Base-by-base conservation (phyloP, 106 monocot species). In the Dendrobium catenatum region DNA sequence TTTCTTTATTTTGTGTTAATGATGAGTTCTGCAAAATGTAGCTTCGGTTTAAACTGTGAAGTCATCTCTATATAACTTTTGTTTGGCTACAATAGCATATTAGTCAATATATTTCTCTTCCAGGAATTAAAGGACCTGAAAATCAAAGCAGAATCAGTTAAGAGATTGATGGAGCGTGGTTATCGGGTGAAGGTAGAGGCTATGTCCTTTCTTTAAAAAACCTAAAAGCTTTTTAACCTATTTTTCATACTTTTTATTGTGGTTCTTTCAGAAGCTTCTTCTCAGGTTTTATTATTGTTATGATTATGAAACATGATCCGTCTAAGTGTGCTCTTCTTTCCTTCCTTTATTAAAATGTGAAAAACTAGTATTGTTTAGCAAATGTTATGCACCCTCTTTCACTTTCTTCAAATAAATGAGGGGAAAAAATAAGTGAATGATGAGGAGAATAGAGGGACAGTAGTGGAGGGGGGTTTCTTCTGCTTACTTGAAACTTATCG, bases 111-210 rank as follows among this genome's bases (percentile, higher is more conserved):
- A 70, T 79, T 17, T 77, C 79, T 80, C 83, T 22, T 67, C n/a
- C 83, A 96, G 96, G 94, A 92, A 81, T 59, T 83, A 79, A 96
- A 92, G 84, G 96, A 96, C 68, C 83, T 96, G 27, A 87, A 92
- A 89, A 89, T 89, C 55, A 96, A 96, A 90, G 94, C 96, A 79
- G 94, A 96, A 15, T 77, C 83, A 66, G 85, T 94, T 72, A 89
- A 82, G 37, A 84, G 96, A 73, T 79, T 96, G 33, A 90, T 94
- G 88, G 96, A 96, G 77, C 91, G 92, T 85, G 96, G 96, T 55
- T 96, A 96, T 54, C 88, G 91, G 70, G 93, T 96, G 72, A 93
- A 96, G 96, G 96, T 96, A 86, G 2, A 29, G 55, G 5, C 59
- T n/a, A 10, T 55, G n/a, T 68, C 9, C 55, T 59, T 74, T 26